Percentiles rank a stretch among this genome's conserved stretches.
phyloP scores from a whole-genome alignment of 441 rosid genomes.

The Erodium texanum region DNA sequence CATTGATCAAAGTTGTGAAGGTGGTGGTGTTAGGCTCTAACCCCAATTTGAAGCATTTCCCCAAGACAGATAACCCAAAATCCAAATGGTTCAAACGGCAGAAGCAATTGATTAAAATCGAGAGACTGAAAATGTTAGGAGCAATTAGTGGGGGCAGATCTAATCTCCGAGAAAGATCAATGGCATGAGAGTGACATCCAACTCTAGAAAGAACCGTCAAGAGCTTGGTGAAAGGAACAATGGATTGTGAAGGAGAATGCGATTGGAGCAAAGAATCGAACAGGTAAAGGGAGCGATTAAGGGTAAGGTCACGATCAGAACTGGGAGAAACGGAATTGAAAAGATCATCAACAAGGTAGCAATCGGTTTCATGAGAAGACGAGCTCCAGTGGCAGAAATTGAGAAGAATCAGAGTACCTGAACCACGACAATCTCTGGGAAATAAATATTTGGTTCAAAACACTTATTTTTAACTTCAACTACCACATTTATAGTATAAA shows the following conservation, averaged over 20 bases:
- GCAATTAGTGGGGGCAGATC: not conserved
- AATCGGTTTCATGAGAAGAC: not conserved
- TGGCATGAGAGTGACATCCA: not conserved
- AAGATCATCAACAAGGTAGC: not conserved
- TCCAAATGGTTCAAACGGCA: not conserved
- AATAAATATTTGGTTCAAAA: too few species aligned
- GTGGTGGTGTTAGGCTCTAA: not conserved
- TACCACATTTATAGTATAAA: too few species aligned
- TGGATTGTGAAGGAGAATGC: not conserved
- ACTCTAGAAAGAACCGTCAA: not conserved
- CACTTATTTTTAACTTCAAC: too few species aligned
- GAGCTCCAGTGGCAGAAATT: too few species aligned
- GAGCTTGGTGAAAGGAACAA: not conserved
- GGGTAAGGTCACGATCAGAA: not conserved
- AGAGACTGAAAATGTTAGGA: not conserved
- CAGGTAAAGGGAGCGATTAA: not conserved
- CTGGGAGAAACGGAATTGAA: not conserved
- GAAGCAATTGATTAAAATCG: not conserved
- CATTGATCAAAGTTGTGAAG: constrained; percentile 15
- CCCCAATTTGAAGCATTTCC: not conserved
- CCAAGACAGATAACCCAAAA: not conserved
- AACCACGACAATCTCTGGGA: too few species aligned
- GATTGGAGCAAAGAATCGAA: not conserved
- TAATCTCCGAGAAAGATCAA: not conserved
- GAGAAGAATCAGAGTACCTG: too few species aligned